Evolutionary conservation across 73 alveolate species (phyloP).

Genomic region (Effrenium voratum): DNA sequence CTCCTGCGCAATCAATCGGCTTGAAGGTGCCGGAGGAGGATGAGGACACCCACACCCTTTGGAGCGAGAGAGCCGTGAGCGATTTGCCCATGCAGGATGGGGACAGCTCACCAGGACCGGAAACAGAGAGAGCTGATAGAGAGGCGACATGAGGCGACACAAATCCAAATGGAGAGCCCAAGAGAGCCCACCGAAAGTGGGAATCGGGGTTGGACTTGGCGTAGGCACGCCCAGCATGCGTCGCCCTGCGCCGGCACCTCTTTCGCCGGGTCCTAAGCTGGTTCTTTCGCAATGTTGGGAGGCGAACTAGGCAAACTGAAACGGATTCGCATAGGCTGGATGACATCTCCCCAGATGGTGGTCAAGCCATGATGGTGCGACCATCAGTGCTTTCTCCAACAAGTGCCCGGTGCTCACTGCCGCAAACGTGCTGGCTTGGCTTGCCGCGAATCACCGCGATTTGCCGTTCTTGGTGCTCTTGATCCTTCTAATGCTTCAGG

Average conservation of each 20-base stretch:
- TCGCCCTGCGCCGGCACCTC: slow-evolving; percentile 75
- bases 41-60: no score
- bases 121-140: background rate
- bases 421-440: no score
- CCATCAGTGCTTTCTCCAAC: slow-evolving; percentile 55
- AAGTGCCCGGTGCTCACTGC: background rate
- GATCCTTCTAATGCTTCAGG: background rate
- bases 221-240: slow-evolving; percentile 88
- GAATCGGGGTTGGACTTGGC: background rate
- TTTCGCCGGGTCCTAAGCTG: slow-evolving; percentile 23
- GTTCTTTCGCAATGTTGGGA: background rate
- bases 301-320: background rate
- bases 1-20: no score
- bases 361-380: slow-evolving; percentile 85
- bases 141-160: background rate
- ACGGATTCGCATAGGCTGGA: slow-evolving; percentile 24
- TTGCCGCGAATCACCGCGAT: no score
- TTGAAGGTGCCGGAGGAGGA: no score
- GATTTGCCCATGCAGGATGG: no score
- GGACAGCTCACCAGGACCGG: no score
- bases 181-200: background rate
- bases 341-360: slow-evolving; percentile 52
- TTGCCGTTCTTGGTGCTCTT: background rate
- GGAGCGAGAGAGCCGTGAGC: no score
- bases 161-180: background rate